Percentiles rank a stretch among this genome's conserved stretches.
Evolutionary conservation across 768 basidiomycete species (phyloP).

Genomic region (Phylloporus arenicola): DNA sequence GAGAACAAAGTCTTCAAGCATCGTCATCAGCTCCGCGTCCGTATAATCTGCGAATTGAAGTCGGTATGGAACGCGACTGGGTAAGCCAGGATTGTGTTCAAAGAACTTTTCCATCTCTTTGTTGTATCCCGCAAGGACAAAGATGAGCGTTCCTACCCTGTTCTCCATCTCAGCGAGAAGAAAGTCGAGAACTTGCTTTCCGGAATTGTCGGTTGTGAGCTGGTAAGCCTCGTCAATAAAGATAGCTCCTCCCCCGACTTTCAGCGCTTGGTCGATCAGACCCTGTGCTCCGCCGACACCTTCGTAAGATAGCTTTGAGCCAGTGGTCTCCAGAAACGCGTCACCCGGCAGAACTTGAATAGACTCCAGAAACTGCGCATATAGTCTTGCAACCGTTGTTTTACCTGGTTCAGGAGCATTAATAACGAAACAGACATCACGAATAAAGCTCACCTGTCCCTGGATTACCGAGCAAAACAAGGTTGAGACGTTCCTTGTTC

Average conservation of each 20-base stretch:
- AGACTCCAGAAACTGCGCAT: constrained; percentile 57
- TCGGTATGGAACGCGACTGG: constrained; percentile 60
- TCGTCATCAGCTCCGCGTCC: constrained; percentile 49
- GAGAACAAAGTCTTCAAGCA: constrained; percentile 46
- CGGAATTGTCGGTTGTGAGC: constrained; percentile 43
- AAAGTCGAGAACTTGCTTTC: constrained; percentile 60
- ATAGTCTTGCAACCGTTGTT: constrained; percentile 41
- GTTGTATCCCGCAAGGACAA: constrained; percentile 66
- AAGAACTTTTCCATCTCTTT: constrained; percentile 76
- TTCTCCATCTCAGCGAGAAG: constrained; percentile 75
- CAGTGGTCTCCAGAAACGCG: constrained; percentile 58
- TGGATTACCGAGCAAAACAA: constrained; percentile 61
- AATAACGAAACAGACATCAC: background rate
- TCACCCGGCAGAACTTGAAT: constrained; percentile 48
- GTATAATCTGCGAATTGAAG: constrained; percentile 59
- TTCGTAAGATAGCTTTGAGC: constrained; percentile 51
- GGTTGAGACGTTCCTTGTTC: constrained; percentile 54
- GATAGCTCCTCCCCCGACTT: constrained; percentile 56
- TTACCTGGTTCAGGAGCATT: background rate
- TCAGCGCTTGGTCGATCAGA: constrained; percentile 40
- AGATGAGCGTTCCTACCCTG: constrained; percentile 55
- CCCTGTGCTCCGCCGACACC: constrained; percentile 36
- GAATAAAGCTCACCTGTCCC: constrained; percentile 69
- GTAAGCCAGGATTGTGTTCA: constrained; percentile 66
- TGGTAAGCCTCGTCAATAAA: constrained; percentile 76